Evolutionary conservation across 192 early-diverging fungal species (phyloP).

Genomic region (Polychytrium aggregatum): DNA sequence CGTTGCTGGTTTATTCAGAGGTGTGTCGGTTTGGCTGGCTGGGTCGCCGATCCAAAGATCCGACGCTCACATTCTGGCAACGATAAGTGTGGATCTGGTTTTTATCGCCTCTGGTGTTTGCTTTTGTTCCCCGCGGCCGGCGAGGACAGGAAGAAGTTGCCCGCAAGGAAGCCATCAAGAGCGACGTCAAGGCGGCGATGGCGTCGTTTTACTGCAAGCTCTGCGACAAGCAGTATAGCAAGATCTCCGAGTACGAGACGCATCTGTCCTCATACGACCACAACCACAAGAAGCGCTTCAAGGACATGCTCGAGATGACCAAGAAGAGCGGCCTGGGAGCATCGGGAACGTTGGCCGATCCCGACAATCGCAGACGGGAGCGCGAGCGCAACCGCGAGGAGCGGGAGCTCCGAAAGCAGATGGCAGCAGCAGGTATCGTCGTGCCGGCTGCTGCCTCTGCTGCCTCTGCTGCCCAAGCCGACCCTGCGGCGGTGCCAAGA

Average conservation of each 20-base stretch:
- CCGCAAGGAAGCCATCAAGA: slow-evolving; percentile 36
- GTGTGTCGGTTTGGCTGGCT: too few species aligned
- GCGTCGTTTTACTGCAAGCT: slow-evolving; percentile 65
- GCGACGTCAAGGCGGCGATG: slow-evolving; percentile 41
- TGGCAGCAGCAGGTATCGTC: too few species aligned
- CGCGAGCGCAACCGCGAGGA: slow-evolving; percentile 40
- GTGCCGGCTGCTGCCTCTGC: too few species aligned
- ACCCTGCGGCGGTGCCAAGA: too few species aligned
- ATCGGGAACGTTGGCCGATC: slow-evolving; percentile 6
- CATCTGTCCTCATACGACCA: slow-evolving; percentile 72
- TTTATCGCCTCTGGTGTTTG: neutral
- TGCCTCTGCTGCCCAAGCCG: too few species aligned
- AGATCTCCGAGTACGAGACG: slow-evolving; percentile 62
- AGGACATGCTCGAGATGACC: slow-evolving; percentile 59
- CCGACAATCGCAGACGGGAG: slow-evolving; percentile 17
- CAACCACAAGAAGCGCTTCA: slow-evolving; percentile 68
- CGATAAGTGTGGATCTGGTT: too few species aligned
- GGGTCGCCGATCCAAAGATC: too few species aligned
- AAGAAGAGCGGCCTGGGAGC: slow-evolving; percentile 16
- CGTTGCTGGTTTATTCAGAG: too few species aligned
- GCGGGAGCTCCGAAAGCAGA: too few species aligned
- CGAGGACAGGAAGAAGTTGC: slow-evolving; percentile 28
- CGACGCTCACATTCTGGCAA: too few species aligned
- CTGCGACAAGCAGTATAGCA: slow-evolving; percentile 72
- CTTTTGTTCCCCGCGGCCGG: neutral